Evolutionary conservation across 768 basidiomycete genomes (phyloP), one percentile per base, ranked within the genome.

Genomic region (Pleurotus tuoliensis): DNA sequence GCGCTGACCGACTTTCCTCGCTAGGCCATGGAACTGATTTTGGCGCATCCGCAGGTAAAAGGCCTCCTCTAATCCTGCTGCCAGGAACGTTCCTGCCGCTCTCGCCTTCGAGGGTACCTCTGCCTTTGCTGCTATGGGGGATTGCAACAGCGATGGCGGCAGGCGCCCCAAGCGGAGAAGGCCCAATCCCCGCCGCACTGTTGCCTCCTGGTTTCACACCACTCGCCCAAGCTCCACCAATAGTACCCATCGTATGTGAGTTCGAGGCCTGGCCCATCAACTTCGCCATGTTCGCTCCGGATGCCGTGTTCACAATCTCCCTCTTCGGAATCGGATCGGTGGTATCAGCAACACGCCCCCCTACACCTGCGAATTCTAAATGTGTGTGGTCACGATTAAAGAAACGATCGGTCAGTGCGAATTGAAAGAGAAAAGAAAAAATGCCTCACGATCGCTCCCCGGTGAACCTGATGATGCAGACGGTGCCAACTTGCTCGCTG

Each of bases 401-500:
- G 30, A 34, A 34, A 34, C 9, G 30, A 34, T 34, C 30, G 30
- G 30, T 34, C 30, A 34, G 11, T 34, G 30, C 30, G 9, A 34
- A 34, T 34, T 34, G 8, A 11, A 34, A 11, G 30, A 34, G 30
- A 34, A 34, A 34, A 34, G 30, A 34, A 34, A 37, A 34, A n/a
- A 16, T 22, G 15, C 15, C 48, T 53, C 22, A 38, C n/a, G 38
- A 11, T 53, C 51, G 24, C 34, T 51, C 49, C 51, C 51, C 12
- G 18, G 24, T 20, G 27, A 40, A 39, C 37, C 24, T 24, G 41
- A 20, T 20, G 15, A 25, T 25, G 56, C 58, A 48, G 48, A 45
- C 20, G 66, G 62, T 3, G 66, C 65, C n/a, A 66, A 52, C 4
- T 64, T 67, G 41, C 64, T 58, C 44, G 60, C 20, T 4, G 66